Evolutionary conservation across 352 stramenopile species (phyloP).

Genomic region (Albugo candida): DNA sequence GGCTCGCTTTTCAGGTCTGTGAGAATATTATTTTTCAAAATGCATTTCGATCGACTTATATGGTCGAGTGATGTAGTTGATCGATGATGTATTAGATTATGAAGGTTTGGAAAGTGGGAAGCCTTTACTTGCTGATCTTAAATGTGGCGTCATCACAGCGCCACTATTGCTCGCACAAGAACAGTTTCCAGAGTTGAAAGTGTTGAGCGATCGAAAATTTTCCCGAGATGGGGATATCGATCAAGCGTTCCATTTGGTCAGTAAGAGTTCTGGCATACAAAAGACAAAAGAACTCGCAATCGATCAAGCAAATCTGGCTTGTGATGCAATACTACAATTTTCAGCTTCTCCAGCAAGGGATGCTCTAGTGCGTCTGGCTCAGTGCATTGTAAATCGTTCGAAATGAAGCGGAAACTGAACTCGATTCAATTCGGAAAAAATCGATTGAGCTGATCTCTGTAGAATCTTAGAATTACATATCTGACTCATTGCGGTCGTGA

Average conservation of each 20-base stretch:
- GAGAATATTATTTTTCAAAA: background rate
- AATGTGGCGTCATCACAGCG: constrained; percentile 90
- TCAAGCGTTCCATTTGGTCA: constrained; percentile 72
- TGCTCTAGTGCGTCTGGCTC: constrained; percentile 68
- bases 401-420: constrained; percentile 68
- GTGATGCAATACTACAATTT: constrained; percentile 81
- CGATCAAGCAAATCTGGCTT: constrained; percentile 90
- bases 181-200: constrained; percentile 80
- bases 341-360: constrained; percentile 61
- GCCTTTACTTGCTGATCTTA: constrained; percentile 89
- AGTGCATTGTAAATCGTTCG: constrained; percentile 73
- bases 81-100: constrained; percentile 98
- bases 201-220: constrained; percentile 85
- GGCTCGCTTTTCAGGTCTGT: constrained; percentile 92
- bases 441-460: no score
- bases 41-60: no score
- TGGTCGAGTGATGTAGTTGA: constrained; percentile 42
- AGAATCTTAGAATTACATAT: no score
- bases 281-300: constrained; percentile 90
- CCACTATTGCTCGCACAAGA: constrained; percentile 92
- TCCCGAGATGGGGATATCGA: constrained; percentile 83
- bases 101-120: constrained; percentile 88
- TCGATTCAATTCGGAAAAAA: no score
- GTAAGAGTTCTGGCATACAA: constrained; percentile 82
- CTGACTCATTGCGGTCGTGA: no score